A percentile compares a stretch with the other conserved stretches of the same genome.
Conservation (phyloP, 257 asterid species). For the Solanum etuberosum region DNA sequence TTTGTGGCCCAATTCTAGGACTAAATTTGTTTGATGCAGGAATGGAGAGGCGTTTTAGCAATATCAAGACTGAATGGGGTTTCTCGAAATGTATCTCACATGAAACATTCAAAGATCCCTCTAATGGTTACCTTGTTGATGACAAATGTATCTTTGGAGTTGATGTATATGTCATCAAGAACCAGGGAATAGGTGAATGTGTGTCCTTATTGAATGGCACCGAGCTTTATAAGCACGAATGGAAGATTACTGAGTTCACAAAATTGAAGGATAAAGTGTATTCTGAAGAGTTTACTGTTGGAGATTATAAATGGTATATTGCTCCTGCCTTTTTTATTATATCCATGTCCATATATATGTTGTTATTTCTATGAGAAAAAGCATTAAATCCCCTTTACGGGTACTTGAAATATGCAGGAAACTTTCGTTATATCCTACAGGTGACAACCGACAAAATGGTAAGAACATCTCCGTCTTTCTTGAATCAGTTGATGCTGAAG, state of each 20-base stretch:
- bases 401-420: neutral
- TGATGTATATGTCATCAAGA: neutral
- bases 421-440: neutral
- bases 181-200: neutral
- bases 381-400: neutral
- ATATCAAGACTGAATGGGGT: neutral
- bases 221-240: neutral
- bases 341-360: too few species aligned
- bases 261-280: neutral
- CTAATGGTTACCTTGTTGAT: neutral
- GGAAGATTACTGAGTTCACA: neutral
- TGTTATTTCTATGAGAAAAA: too few species aligned
- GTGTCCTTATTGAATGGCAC: neutral
- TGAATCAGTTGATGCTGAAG: neutral
- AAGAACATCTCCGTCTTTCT: neutral
- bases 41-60: neutral
- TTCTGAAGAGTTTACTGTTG: neutral
- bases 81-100: neutral
- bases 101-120: neutral
- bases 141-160: neutral
- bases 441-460: neutral
- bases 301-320: neutral
- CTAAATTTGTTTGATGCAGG: neutral
- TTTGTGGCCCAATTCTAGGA: neutral
- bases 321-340: neutral